phyloP scores from a whole-genome alignment of 148 eudicot species.

The Heliosperma pusillum region DNA sequence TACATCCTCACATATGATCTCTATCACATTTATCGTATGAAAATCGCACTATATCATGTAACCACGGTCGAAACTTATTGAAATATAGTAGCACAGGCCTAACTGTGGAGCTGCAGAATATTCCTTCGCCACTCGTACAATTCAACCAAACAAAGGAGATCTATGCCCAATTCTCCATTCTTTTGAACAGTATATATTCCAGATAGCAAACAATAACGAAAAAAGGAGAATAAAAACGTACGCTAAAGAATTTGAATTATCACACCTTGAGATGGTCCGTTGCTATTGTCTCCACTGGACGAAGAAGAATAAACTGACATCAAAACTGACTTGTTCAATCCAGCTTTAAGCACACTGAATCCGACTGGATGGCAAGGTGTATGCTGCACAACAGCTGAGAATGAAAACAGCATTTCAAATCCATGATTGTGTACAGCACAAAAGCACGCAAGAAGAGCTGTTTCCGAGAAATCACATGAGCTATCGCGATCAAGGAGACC shows the following conservation, averaged over 20 bases:
- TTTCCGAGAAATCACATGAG: constrained; percentile 81
- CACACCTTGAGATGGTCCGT: constrained; percentile 69
- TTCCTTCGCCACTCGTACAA: not conserved
- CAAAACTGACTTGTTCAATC: constrained; percentile 90
- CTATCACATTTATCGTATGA: too few species aligned
- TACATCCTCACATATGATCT: not conserved
- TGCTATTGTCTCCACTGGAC: constrained; percentile 38
- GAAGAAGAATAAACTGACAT: constrained; percentile 85
- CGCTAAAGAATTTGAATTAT: not conserved
- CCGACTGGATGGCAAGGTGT: constrained; percentile 93
- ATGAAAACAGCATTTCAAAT: constrained; percentile 79
- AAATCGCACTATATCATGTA: not conserved
- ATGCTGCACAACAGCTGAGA: constrained; percentile 92
- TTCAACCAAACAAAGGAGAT: not conserved
- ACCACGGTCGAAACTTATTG: not conserved
- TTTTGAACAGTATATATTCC: not conserved
- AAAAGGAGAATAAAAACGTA: not conserved
- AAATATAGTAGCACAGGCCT: not conserved
- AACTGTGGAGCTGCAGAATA: too few species aligned
- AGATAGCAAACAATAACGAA: not conserved
- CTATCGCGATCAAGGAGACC: constrained; percentile 73
- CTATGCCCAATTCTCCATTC: not conserved
- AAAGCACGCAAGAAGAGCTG: constrained; percentile 86
- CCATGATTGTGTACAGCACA: constrained; percentile 96
- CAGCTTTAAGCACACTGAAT: constrained; percentile 95